Evolutionary conservation across 345 rosid genomes (phyloP).

Genomic region (Linum tenue): DNA sequence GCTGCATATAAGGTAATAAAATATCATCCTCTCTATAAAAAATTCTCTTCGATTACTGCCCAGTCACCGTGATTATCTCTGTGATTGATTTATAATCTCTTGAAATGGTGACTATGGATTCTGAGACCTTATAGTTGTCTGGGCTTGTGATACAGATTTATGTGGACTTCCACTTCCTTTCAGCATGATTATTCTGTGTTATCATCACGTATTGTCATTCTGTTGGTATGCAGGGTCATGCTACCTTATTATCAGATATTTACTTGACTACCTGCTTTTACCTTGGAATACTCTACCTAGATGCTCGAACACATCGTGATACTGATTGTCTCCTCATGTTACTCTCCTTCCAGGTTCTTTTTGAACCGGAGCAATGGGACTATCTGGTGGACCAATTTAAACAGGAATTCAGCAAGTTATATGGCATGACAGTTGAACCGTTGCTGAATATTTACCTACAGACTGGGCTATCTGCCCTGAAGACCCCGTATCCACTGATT

Average conservation of each 20-base stretch:
- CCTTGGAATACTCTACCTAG: not conserved
- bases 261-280: not conserved
- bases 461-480: slow-evolving; percentile 92
- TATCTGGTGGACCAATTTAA: slow-evolving; percentile 75
- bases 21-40: not conserved
- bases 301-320: too few species aligned
- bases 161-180: not conserved
- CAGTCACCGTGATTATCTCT: not conserved
- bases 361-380: slow-evolving; percentile 92
- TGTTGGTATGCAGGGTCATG: too few species aligned
- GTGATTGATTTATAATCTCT: not conserved
- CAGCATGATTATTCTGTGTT: not conserved
- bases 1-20: slow-evolving; percentile 63
- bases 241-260: too few species aligned
- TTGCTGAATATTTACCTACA: slow-evolving; percentile 81
- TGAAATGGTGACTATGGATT: not conserved
- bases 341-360: slow-evolving; percentile 47
- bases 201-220: too few species aligned
- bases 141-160: too few species aligned
- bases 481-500: slow-evolving; percentile 77
- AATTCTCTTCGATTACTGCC: not conserved
- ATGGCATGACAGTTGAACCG: slow-evolving; percentile 96
- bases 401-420: slow-evolving; percentile 83
- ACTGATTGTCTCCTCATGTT: slow-evolving; percentile 8
- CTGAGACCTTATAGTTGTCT: not conserved